These are phyloP conservation scores for Corylus americana DNA, from an alignment of 306 rosid genomes.

Conservation along the genomic window DNA sequence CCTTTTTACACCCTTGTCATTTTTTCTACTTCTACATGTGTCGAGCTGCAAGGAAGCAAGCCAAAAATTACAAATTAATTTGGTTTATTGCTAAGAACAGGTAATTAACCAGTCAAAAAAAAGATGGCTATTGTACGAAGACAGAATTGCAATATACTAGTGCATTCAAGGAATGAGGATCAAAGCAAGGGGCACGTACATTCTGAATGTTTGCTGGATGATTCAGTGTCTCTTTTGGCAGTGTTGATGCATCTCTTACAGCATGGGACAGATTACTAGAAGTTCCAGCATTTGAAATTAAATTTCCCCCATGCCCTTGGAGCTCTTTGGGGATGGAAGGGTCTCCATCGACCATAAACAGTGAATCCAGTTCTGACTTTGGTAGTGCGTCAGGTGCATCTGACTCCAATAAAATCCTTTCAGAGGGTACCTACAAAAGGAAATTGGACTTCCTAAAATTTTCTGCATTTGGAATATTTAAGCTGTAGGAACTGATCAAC, in stretches of 20 bases:
- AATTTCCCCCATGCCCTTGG: slow-evolving; percentile 22
- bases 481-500: slow-evolving; percentile 9
- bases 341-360: slow-evolving; percentile 68
- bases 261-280: slow-evolving; percentile 21
- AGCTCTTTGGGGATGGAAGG: slow-evolving; percentile 41
- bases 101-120: slow-evolving; percentile 5
- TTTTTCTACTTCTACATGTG: neutral
- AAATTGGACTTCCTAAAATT: slow-evolving; percentile 23
- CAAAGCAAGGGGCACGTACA: slow-evolving; percentile 28
- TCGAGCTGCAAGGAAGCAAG: slow-evolving; percentile 5
- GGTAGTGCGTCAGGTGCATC: slow-evolving; percentile 98
- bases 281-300: slow-evolving; percentile 26
- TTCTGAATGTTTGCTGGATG: slow-evolving; percentile 74
- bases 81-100: neutral
- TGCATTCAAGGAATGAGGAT: slow-evolving; percentile 4
- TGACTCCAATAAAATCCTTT: slow-evolving; percentile 83
- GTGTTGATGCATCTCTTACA: slow-evolving; percentile 34
- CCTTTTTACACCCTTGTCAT: neutral
- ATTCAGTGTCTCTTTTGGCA: slow-evolving; percentile 70
- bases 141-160: slow-evolving; percentile 6
- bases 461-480: neutral
- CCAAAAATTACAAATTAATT: neutral
- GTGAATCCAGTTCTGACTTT: slow-evolving; percentile 43
- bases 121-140: neutral
- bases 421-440: slow-evolving; percentile 61